A percentile compares a stretch with the other conserved stretches of the same genome.
Evolutionary conservation across 169 alveolate species (phyloP).

Genomic region (Eimeria falciformis): DNA sequence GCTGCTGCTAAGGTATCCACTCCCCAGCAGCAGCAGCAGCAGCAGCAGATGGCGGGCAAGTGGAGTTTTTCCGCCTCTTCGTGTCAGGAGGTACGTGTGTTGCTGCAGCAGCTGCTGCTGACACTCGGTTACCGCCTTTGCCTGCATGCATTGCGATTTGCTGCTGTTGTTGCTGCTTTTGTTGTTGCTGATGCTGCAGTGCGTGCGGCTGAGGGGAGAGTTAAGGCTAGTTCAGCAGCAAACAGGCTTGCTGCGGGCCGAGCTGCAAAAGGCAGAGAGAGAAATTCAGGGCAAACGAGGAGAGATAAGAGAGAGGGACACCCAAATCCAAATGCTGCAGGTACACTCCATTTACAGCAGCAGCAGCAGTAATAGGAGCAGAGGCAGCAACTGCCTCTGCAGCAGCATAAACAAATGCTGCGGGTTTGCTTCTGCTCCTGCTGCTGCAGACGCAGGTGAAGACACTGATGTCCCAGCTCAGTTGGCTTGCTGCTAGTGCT

Average conservation of each 20-base stretch:
- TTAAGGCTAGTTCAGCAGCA: constrained; percentile 1
- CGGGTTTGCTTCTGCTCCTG: background rate
- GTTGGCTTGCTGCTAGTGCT: constrained; percentile 35
- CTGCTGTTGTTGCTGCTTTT: constrained; percentile 31
- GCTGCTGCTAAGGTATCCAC: constrained; percentile 13
- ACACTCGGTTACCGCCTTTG: background rate
- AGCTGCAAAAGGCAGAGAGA: constrained; percentile 24
- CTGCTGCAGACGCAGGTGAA: background rate
- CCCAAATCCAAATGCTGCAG: constrained; percentile 3
- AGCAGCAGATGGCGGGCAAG: constrained; percentile 8
- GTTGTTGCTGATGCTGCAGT: constrained; percentile 18
- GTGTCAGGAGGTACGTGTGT: background rate
- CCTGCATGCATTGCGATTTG: background rate
- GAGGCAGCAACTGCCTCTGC: background rate
- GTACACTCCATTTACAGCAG: background rate
- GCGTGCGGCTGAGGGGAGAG: constrained; percentile 24
- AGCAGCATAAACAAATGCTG: background rate
- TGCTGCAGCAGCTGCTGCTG: constrained; percentile 36
- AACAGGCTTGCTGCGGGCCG: constrained; percentile 35
- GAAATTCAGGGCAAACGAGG: background rate
- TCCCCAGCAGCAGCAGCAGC: constrained; percentile 35
- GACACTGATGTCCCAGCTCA: constrained; percentile 2
- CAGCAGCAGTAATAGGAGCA: too few relatives aligned
- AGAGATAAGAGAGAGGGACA: background rate
- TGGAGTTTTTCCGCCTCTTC: background rate